Conservation (phyloP, 257 asterid genomes). For the Misopates orontium region DNA sequence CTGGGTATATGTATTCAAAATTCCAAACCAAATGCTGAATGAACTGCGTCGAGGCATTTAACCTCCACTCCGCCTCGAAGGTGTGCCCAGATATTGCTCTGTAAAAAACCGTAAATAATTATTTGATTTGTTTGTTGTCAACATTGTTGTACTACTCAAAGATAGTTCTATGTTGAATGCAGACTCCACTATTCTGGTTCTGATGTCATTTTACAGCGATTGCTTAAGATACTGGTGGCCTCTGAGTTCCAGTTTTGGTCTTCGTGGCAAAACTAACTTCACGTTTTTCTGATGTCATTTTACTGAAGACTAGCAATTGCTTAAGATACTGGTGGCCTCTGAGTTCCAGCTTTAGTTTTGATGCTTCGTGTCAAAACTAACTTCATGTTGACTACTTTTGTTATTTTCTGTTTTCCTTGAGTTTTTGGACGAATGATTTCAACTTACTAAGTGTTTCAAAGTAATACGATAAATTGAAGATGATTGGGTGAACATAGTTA, state of each 20-base stretch:
- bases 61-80: no score
- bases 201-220: not conserved
- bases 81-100: no score
- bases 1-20: no score
- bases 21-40: no score
- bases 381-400: not conserved
- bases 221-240: not conserved
- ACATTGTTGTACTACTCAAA: no score
- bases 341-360: not conserved
- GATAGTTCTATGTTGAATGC: not conserved
- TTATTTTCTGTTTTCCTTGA: not conserved
- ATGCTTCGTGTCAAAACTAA: not conserved
- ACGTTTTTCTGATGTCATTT: not conserved
- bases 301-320: not conserved
- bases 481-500: not conserved
- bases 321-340: conserved; percentile 3
- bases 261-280: no score
- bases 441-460: no score
- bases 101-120: no score
- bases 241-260: not conserved
- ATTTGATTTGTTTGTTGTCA: no score
- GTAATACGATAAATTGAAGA: not conserved
- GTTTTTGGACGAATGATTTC: not conserved
- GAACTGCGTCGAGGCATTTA: no score
- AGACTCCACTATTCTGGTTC: not conserved